phyloP scores from a whole-genome alignment of 2,329 filamentous ascomycete genomes.

The Arachnopeziza araneosa region DNA sequence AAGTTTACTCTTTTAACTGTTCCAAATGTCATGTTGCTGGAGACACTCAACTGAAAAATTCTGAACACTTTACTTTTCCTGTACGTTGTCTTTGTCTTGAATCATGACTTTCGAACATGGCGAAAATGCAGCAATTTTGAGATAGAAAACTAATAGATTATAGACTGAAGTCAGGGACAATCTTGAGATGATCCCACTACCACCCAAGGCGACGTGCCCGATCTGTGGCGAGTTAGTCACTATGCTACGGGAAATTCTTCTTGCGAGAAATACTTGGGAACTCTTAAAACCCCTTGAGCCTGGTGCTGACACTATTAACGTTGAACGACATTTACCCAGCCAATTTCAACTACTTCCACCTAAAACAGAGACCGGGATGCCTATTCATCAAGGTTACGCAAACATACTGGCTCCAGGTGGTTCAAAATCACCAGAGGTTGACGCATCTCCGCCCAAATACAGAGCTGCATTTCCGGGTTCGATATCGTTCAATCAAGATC shows the following conservation, averaged over 20 bases:
- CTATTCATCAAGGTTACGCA: slow-evolving; percentile 15
- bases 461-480: slow-evolving; percentile 9
- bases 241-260: slow-evolving; percentile 33
- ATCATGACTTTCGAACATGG: background rate
- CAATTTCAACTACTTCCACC: slow-evolving; percentile 32
- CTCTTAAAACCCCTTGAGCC: slow-evolving; percentile 33
- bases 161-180: slow-evolving; percentile 18
- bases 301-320: slow-evolving; percentile 34
- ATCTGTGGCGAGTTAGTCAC: slow-evolving; percentile 32
- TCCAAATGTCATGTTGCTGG: slow-evolving; percentile 33
- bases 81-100: slow-evolving; percentile 19
- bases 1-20: slow-evolving; percentile 35
- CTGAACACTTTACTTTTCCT: slow-evolving; percentile 24
- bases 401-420: slow-evolving; percentile 10
- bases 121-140: too few relatives aligned
- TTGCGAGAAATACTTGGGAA: slow-evolving; percentile 34
- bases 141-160: background rate
- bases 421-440: slow-evolving; percentile 7
- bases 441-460: slow-evolving; percentile 12
- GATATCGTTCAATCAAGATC: slow-evolving; percentile 12
- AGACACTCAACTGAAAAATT: slow-evolving; percentile 31
- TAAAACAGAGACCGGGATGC: slow-evolving; percentile 23
- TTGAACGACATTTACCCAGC: slow-evolving; percentile 34
- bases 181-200: slow-evolving; percentile 18
- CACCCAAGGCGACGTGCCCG: slow-evolving; percentile 30